phyloP scores from a whole-genome alignment of 139 green algal genomes.

The Eudorina sp. region DNA sequence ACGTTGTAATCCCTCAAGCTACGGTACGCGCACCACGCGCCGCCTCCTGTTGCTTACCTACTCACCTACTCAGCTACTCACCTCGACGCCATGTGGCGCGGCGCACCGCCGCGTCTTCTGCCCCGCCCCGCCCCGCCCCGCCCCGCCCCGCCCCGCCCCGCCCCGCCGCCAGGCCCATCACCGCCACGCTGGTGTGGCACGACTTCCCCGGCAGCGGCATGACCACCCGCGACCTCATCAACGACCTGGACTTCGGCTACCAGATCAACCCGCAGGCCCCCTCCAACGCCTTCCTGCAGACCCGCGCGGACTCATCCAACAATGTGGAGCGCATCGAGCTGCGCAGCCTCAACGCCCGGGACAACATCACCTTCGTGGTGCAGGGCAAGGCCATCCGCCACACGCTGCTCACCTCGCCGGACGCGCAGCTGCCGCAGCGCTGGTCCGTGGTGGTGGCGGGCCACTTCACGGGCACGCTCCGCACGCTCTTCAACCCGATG shows the following conservation, averaged over 20 bases:
- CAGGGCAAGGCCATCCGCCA: constrained; percentile 11
- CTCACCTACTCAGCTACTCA: too few species aligned
- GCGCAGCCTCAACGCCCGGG: background rate
- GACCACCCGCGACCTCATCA: background rate
- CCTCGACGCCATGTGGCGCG: too few species aligned
- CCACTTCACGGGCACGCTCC: constrained; percentile 24
- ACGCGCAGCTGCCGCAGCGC: constrained; percentile 10
- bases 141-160: too few species aligned
- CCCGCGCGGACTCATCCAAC: background rate
- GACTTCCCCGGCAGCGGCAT: background rate
- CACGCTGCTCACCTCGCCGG: background rate
- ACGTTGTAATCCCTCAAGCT: too few species aligned
- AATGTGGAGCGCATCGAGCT: constrained; percentile 27
- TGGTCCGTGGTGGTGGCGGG: constrained; percentile 17
- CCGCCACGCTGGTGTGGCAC: constrained; percentile 16
- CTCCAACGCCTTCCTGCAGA: background rate
- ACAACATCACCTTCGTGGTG: background rate
- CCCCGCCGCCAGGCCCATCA: background rate
- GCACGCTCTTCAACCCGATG: background rate
- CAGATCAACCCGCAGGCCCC: background rate
- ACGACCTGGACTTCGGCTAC: constrained; percentile 11
- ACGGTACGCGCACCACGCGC: too few species aligned
- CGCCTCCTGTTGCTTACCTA: too few species aligned
- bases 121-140: too few species aligned
- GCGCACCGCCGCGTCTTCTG: too few species aligned